phyloP scores from a whole-genome alignment of 192 early-diverging fungal species.

The Coemansia sp. region DNA sequence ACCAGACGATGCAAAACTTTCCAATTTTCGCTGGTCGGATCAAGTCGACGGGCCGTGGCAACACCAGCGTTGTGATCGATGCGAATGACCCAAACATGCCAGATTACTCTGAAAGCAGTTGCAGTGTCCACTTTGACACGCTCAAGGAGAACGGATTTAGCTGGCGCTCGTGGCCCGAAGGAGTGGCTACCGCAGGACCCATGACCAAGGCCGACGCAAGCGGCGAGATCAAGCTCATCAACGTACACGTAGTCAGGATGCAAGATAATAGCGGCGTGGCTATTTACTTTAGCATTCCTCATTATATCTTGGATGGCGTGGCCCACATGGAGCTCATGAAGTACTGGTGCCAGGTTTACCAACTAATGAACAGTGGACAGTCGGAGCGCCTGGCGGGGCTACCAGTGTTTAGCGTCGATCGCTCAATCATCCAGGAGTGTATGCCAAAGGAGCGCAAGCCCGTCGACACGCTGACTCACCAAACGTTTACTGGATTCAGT shows the following conservation, averaged over 20 bases:
- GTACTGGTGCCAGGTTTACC: constrained; percentile 39
- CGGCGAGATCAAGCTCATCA: constrained; percentile 46
- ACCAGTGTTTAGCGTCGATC: constrained; percentile 26
- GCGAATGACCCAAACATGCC: constrained; percentile 35
- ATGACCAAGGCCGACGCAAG: constrained; percentile 18
- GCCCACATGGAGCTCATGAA: constrained; percentile 39
- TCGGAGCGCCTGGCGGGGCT: constrained; percentile 11
- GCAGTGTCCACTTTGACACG: constrained; percentile 27
- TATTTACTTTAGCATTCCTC: constrained; percentile 46
- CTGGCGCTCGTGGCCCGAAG: constrained; percentile 47
- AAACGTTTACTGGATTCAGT: constrained; percentile 21
- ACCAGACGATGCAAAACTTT: constrained; percentile 22
- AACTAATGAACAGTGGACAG: constrained; percentile 14
- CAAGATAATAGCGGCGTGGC: constrained; percentile 42
- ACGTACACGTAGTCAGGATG: constrained; percentile 44
- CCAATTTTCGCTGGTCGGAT: constrained; percentile 40
- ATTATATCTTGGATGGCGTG: constrained; percentile 40
- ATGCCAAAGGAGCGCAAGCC: constrained; percentile 39
- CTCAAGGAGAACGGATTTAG: constrained; percentile 26
- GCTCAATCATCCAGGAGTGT: constrained; percentile 3
- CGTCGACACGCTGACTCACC: constrained; percentile 19
- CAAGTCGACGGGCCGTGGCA: constrained; percentile 20
- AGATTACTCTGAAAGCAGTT: constrained; percentile 33
- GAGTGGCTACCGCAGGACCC: constrained; percentile 40
- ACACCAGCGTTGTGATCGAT: constrained; percentile 39